A percentile compares a stretch with the other conserved stretches of the same genome.
phyloP scores from a whole-genome alignment of 2,329 filamentous ascomycete species.

The Ophiobolus disseminans region DNA sequence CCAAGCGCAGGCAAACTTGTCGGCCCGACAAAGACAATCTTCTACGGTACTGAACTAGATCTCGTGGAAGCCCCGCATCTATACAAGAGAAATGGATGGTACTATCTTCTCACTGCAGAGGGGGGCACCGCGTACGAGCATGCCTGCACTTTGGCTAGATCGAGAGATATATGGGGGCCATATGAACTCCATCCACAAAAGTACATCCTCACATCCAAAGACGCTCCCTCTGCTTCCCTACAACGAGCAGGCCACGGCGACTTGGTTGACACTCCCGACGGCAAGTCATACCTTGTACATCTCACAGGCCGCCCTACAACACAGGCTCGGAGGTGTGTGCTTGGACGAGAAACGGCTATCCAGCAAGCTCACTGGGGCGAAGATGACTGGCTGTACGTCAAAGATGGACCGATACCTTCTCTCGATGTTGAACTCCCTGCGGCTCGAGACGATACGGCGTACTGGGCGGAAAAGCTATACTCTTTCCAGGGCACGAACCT shows the following conservation, averaged over 20 bases:
- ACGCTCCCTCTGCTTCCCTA: slow-evolving; percentile 41
- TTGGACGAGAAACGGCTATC: slow-evolving; percentile 52
- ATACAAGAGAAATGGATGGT: slow-evolving; percentile 46
- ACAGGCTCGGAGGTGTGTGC: slow-evolving; percentile 41
- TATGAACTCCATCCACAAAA: slow-evolving; percentile 52
- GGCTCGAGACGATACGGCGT: slow-evolving; percentile 35
- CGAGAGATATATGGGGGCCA: slow-evolving; percentile 50
- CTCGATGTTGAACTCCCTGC: slow-evolving; percentile 49
- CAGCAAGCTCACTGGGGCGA: slow-evolving; percentile 67
- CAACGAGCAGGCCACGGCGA: slow-evolving; percentile 49
- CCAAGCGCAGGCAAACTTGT: slow-evolving; percentile 58
- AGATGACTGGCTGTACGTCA: slow-evolving; percentile 69
- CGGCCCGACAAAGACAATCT: slow-evolving; percentile 62
- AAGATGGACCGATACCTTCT: slow-evolving; percentile 58
- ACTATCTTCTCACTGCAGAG: slow-evolving; percentile 48
- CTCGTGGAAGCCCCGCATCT: slow-evolving; percentile 48
- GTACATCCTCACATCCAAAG: slow-evolving; percentile 51
- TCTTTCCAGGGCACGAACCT: slow-evolving; percentile 57
- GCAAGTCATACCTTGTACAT: slow-evolving; percentile 45
- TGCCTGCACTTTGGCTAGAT: slow-evolving; percentile 49
- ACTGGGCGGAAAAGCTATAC: slow-evolving; percentile 54
- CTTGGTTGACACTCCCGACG: slow-evolving; percentile 44
- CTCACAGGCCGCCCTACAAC: slow-evolving; percentile 45
- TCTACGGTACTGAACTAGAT: slow-evolving; percentile 61
- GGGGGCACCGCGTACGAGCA: slow-evolving; percentile 52